A percentile compares a stretch with the other conserved stretches of the same genome.
Evolutionary conservation across 2,329 filamentous ascomycete genomes (phyloP).

Genomic region (Fusarium staphyleae): DNA sequence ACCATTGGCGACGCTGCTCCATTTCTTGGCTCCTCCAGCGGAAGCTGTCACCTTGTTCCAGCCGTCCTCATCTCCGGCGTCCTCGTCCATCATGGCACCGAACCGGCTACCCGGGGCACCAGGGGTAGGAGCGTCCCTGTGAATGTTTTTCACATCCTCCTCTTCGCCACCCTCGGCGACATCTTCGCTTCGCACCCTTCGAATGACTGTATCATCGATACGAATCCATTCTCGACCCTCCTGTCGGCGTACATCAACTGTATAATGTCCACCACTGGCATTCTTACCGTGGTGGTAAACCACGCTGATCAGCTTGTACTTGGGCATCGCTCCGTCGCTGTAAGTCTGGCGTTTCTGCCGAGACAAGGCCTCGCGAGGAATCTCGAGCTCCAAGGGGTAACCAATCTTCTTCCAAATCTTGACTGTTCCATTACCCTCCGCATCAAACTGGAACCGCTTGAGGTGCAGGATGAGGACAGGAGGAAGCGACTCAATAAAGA

Average conservation of each 20-base stretch:
- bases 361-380: constrained; percentile 88
- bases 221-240: constrained; percentile 97
- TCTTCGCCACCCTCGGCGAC: constrained; percentile 86
- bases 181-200: constrained; percentile 84
- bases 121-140: constrained; percentile 39
- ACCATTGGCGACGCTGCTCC: constrained; percentile 74
- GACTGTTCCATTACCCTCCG: constrained; percentile 77
- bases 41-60: constrained; percentile 82
- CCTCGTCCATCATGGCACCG: constrained; percentile 71
- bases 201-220: constrained; percentile 90
- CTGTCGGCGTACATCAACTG: constrained; percentile 93
- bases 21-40: constrained; percentile 72
- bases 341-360: constrained; percentile 71
- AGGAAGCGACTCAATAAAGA: constrained; percentile 90
- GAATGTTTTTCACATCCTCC: constrained; percentile 70
- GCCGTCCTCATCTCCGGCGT: constrained; percentile 70
- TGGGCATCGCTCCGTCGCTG: constrained; percentile 73
- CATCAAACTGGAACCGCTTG: constrained; percentile 97
- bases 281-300: constrained; percentile 99
- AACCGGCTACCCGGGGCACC: constrained; percentile 73
- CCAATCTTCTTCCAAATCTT: constrained; percentile 99
- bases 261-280: constrained; percentile 95
- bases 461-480: constrained; percentile 93
- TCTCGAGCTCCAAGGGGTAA: constrained; percentile 92
- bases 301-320: constrained; percentile 85